Evolutionary conservation across 495 filamentous ascomycete genomes (phyloP).

Genomic region (Daldinia decipiens): DNA sequence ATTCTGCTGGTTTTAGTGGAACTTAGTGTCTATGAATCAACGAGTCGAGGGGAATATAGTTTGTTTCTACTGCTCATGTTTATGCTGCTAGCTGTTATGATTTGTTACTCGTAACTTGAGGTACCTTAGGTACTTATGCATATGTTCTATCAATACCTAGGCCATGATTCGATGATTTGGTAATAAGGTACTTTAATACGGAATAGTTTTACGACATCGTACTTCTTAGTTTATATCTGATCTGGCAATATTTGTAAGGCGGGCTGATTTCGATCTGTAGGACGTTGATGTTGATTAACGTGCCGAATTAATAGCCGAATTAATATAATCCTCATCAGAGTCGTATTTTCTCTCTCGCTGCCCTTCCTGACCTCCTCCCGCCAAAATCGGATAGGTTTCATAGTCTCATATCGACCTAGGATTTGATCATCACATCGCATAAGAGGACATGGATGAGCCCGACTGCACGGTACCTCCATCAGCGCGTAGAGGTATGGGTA

Average conservation of each 20-base stretch:
- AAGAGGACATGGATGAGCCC: neutral
- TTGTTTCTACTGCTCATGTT: slow-evolving; percentile 13
- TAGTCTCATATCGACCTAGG: neutral
- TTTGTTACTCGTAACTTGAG: neutral
- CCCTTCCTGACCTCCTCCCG: neutral
- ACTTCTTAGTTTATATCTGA: neutral
- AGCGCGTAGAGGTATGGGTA: neutral
- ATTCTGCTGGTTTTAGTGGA: slow-evolving; percentile 24
- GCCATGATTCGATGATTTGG: neutral
- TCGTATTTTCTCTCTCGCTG: neutral
- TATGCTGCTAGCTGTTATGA: neutral
- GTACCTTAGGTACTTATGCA: neutral
- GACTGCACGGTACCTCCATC: neutral
- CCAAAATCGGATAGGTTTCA: neutral
- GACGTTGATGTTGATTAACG: neutral
- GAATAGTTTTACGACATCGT: neutral
- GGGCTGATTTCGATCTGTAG: neutral
- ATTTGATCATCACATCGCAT: neutral
- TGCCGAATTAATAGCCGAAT: neutral
- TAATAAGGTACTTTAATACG: neutral
- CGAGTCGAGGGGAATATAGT: slow-evolving; percentile 26
- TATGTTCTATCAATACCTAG: neutral
- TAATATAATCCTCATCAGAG: neutral
- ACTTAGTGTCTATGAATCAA: slow-evolving; percentile 9
- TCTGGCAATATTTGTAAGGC: neutral